Base-by-base conservation (phyloP, 768 basidiomycete species). In the Pisolithus microcarpus region DNA sequence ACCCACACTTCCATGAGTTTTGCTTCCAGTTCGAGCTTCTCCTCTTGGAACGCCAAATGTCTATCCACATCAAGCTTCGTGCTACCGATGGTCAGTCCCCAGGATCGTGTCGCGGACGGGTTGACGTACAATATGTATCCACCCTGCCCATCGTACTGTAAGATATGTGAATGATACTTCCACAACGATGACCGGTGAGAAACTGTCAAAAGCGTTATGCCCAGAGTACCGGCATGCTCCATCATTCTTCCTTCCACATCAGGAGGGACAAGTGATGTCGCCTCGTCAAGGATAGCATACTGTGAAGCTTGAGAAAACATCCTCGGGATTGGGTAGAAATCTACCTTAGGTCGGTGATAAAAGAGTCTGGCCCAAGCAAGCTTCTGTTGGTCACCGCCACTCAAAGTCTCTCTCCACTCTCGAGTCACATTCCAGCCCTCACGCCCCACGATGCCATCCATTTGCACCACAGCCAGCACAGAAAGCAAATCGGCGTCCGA, bases 271-370 rank as follows among this genome's bases (percentile, higher is more conserved):
- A 94, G 83, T 16, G 89, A 91, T 4, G 95, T 97, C 48, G 94
- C 94, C 65, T 99, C 95, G 60, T 99, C 95, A 44, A 98, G 74
- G 51, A 98, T 92, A 10, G 94, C 95, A 59, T 95, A 97, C 91
- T 94, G 58, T 15, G 21, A 26, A 52, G n/a, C 38, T 26, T 26
- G 30, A 52, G 53, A 55, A 36, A 51, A 48, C 37, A 37, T 28
- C 37, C 23, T 42, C 34, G 19, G 6, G 21, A 23, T 11, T 18
- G 28, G 45, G 42, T 3, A 40, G 36, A 19, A 40, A 16, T 18
- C 56, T 55, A 84, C 91, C 78, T 91, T 94, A 9, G 95, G 95
- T 51, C 78, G 74, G 63, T 98, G 95, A 66, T 99, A 99, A 65
- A 97, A 99, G 58, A 99, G 67, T 58, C 95, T 74, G 11, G 92